Base-by-base conservation (phyloP, 2,329 filamentous ascomycete genomes). In the Exophiala sp. region DNA sequence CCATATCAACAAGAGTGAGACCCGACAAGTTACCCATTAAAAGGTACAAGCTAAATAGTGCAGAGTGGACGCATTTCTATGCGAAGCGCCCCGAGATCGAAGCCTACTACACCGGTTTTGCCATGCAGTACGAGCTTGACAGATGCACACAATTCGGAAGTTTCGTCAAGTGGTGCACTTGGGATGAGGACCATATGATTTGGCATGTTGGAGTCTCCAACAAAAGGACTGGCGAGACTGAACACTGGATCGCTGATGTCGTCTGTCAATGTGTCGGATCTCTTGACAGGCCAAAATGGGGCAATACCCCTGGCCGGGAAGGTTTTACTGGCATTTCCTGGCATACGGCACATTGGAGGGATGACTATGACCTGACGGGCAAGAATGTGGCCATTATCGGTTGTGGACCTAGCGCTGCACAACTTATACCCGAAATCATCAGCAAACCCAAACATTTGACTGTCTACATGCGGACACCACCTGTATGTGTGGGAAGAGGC, bases 1-100 rank as follows among this genome's bases (percentile, higher is more conserved):
- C 32, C 11, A 54, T 11, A 44, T 49, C 20, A 65, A 62, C n/a
- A 54, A 44, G 36, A 35, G 52, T 54, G 6, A 49, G 52, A 29
- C 8, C 34, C 36, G 16, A 18, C 16, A 18, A 18, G 16, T 18
- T 18, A 18, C 16, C 16, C 16, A 18, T 18, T 18, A 18, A 18
- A 18, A 18, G 16, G 16, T 18, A 18, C 16, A 18, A 18, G 16
- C 16, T 18, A 18, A 18, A 18, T 49, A 12, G 8, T 42, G 20
- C 33, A 55, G 47, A 50, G 12, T 55, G 34, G 18, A 55, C 52
- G 2, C 46, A 55, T 21, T 50, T 51, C 40, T 55, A 50, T 12
- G 47, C 52, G 2, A 44, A 39, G 24, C 16, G 40, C 12, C n/a
- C 52, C n/a, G 16, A 54, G 20, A 54, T 54, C 14, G 38, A 54